Base-by-base conservation (phyloP, 2,329 filamentous ascomycete genomes). In the Plenodomus lindquistii region DNA sequence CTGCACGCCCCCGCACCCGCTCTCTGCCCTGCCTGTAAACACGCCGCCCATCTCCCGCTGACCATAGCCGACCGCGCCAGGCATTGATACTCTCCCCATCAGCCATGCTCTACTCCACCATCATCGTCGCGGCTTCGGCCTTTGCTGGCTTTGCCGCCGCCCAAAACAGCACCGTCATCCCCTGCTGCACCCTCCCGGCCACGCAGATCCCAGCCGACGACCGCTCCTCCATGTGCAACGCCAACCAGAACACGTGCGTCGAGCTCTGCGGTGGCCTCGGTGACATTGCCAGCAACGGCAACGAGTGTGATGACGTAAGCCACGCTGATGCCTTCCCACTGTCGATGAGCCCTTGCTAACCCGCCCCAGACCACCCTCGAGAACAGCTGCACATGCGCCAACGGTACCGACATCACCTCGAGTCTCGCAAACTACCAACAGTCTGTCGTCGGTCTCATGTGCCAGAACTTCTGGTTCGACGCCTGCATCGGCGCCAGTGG, bases 371-470 rank as follows among this genome's bases (percentile, higher is more conserved):
- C 48, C 37, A 74, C 75, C 16, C 76, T 87, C 50, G 69, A 68
- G 27, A 87, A 77, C 75, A 75, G 64, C 48, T 88, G 85, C 72
- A 73, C 74, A 42, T 88, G 85, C 76, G 40, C 44, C 55, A 80
- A 84, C 66, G 79, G 78, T 56, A 79, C 76, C 36, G 78, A 84
- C 63, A 77, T 85, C 59, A 44, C 36, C 24, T 31, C 40, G 16
- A 39, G 20, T 35, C 52, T 62, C 51, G 67, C 73, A 51, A 72
- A 76, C 59, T 88, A 85, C 72, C 59, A 71, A 44, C 73, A 81
- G 69, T 83, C 82, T 19, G 73, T 88, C 40, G 83, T 84, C 36
- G 83, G 76, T 71, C 85, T 76, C 69, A 77, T 83, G 69, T 87
- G 85, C 75, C 64, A 37, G 16, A 20, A 78, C 61, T 72, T 71